Evolutionary conservation across 257 asterid species (phyloP), one percentile per base, ranked within the genome.

Genomic region (Solanum gandarillasii): DNA sequence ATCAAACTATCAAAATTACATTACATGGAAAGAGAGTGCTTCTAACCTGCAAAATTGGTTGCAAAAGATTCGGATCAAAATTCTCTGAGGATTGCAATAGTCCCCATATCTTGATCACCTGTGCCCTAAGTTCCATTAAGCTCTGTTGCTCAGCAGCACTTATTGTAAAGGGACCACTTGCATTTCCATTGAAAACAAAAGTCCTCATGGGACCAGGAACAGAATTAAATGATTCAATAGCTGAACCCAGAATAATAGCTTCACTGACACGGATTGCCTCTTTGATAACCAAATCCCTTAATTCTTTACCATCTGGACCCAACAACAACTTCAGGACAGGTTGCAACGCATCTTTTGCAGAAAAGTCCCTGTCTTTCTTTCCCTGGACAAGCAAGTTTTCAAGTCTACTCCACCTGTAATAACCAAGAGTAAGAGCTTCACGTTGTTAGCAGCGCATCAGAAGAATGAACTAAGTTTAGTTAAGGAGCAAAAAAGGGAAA

Each of bases 301-400:
- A 93, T 27, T 89, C 90, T 93, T 92, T 97, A 86, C 98, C 98
- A 62, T 97, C 98, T 35, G 97, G 92, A 72, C 96, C 98, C 90
- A 97, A 90, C 88, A 97, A 93, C 87, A 95, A 93, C 89, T 95
- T 97, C 82, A 97, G 94, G 89, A 97, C 98, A 83, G 99, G 99
- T 88, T 97, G 99, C 87, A 97, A 90, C 27, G 98, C 98, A 90
- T 97, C 99, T 92, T 93, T 95, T 65, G 98, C 98, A 86, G 96
- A 93, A 90, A 95, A 97, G 90, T 97, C 99, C 92, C 91, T 90
- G 88, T 97, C 99, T 90, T 97, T 88, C 84, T 78, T 97, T 86
- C 99, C 98, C 89, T 97, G 98, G 67, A 88, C 98, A 72, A 97
- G 96, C 93, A 97, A 92, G 90, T 97, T 97, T 92, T 97, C 99